Conservation (phyloP, 2,329 filamentous ascomycete genomes). For the Cadophora gregata region DNA sequence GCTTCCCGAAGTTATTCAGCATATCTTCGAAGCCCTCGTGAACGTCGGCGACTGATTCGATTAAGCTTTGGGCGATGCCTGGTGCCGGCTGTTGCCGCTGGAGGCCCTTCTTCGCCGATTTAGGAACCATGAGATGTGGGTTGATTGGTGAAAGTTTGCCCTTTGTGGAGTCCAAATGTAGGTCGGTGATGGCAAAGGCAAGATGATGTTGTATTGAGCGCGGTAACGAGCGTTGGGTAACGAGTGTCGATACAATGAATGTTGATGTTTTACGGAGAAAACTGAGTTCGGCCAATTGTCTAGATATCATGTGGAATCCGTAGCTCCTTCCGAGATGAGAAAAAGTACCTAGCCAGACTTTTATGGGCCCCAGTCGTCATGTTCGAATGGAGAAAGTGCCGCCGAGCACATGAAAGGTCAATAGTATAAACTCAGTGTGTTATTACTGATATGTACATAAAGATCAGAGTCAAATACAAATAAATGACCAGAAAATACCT, state of each 20-base stretch:
- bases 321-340: neutral
- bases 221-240: neutral
- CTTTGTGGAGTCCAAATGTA: neutral
- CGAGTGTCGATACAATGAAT: neutral
- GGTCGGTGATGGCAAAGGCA: neutral
- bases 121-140: neutral
- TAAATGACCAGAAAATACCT: slow-evolving; percentile 7
- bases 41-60: neutral
- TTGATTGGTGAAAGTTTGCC: neutral
- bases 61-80: neutral
- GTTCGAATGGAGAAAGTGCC: neutral
- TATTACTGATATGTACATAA: neutral
- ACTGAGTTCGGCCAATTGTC: too few species aligned
- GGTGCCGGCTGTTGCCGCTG: neutral
- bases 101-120: neutral
- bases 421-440: neutral
- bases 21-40: neutral
- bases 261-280: neutral
- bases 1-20: neutral
- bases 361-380: neutral
- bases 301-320: too few species aligned
- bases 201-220: neutral
- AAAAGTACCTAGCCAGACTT: neutral
- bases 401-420: neutral
- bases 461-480: slow-evolving; percentile 9